These are phyloP conservation scores for Alternaria alternata DNA, from an alignment of 2,329 filamentous ascomycete genomes.

Conservation along the genomic window DNA sequence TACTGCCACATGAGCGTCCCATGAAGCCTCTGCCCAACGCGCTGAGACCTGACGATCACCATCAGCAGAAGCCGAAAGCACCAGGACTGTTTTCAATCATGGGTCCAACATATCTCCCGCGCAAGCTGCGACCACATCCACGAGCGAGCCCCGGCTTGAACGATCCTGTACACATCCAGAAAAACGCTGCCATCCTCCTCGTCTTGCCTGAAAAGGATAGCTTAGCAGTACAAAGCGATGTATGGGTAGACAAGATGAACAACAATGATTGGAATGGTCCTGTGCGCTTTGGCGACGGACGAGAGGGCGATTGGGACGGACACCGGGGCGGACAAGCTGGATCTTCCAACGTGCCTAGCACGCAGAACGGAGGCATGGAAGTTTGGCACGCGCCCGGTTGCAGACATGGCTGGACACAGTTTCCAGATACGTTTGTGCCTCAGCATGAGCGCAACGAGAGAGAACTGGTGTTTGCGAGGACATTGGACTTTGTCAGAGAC, in stretches of 20 bases:
- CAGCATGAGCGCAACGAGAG: conserved; percentile 51
- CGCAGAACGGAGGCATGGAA: conserved; percentile 48
- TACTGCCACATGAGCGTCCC: conserved; percentile 52
- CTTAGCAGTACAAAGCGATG: conserved; percentile 53
- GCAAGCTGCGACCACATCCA: conserved; percentile 47
- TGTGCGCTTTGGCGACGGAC: conserved; percentile 46
- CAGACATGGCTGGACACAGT: conserved; percentile 55
- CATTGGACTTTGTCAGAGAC: conserved; percentile 49
- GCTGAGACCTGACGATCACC: conserved; percentile 44
- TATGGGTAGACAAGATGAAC: conserved; percentile 54
- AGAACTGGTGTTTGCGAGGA: conserved; percentile 46
- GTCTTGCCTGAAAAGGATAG: conserved; percentile 54
- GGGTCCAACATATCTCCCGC: conserved; percentile 53
- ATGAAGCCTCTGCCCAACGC: conserved; percentile 47
- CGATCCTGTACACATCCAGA: conserved; percentile 46
- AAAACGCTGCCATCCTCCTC: conserved; percentile 52
- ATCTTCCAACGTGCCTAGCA: conserved; percentile 17
- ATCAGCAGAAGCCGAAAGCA: conserved; percentile 37
- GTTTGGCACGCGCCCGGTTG: conserved; percentile 48
- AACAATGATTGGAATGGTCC: conserved; percentile 42
- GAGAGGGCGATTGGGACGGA: conserved; percentile 44
- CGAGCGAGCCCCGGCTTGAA: conserved; percentile 53
- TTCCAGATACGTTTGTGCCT: conserved; percentile 50
- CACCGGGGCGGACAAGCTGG: conserved; percentile 27
- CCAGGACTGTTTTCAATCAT: conserved; percentile 52